Conservation (phyloP, 129 eudicot species). For the Saposhnikovia divaricata region DNA sequence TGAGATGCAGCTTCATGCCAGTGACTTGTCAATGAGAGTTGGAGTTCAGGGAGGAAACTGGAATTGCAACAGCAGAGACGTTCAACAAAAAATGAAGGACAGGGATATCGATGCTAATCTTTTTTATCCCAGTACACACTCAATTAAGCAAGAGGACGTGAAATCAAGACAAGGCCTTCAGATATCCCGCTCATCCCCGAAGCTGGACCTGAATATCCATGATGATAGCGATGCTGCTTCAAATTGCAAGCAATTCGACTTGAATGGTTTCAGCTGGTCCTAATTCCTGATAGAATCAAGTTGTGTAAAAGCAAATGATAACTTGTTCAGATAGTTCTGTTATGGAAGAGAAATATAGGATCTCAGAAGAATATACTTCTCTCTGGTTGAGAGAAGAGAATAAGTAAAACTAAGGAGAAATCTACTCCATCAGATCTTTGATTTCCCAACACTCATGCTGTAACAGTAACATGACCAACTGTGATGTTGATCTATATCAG, state of each 20-base stretch:
- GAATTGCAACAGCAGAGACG: neutral
- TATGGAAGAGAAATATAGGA: neutral
- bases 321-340: neutral
- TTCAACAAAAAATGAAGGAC: neutral
- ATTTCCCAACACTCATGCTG: neutral
- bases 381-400: neutral
- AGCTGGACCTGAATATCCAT: constrained; percentile 6
- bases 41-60: constrained; percentile 6
- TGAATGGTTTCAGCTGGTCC: constrained; percentile 11
- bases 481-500: neutral
- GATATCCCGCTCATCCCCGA: constrained; percentile 1
- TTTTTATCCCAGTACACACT: neutral
- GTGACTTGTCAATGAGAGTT: constrained; percentile 5
- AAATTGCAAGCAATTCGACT: constrained; percentile 6
- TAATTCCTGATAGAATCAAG: neutral
- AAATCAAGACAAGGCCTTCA: neutral
- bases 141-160: neutral
- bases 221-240: constrained; percentile 6
- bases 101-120: neutral
- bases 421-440: neutral
- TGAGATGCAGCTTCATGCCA: constrained; percentile 3
- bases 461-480: neutral
- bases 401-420: neutral
- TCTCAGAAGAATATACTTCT: neutral
- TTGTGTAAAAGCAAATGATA: neutral